Base-by-base conservation (phyloP, 495 filamentous ascomycete species). In the Aspergillus conjunctus region DNA sequence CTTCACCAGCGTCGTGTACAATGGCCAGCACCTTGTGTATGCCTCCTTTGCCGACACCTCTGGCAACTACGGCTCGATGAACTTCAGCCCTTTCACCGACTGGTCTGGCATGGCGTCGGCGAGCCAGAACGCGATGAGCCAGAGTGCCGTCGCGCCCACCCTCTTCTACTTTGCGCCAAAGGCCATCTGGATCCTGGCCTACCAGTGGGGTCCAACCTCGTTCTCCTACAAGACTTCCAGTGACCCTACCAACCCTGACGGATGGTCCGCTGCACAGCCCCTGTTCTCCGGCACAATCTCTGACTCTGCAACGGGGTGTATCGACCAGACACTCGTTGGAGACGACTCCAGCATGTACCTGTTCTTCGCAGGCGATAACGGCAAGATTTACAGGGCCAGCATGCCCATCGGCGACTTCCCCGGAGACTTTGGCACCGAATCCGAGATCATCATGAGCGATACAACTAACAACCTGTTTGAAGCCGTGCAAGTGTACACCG, bases 361-460 rank as follows among this genome's bases (percentile, higher is more conserved):
- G 0, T 88, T 88, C 79, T 88, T 87, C 53, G 76, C 81, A 0
- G 86, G 84, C 6, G 86, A 88, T 63, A 84, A 88, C 59, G 86
- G 85, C 69, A 81, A 80, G 51, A 83, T 88, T 66, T 88, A 87
- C 73, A 79, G 84, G 6, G 60, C 83, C 21, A 79, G 74, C 54
- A 87, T 85, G 82, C 74, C 85, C 18, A 79, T 87, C 56, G 72
- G 59, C 26, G 77, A 81, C 41, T 88, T 88, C 76, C 86, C 85
- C 0, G 79, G 77, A 53, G 76, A 65, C 63, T 88, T 89, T 66
- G 85, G 85, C 60, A 73, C 74, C 3, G 31, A 67, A 0, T 77
- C 69, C 1, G 76, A 76, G 33, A 69, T 78, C 0, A 63, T 87
- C 58, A 52, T 87, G n/a, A 79, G 64, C 65, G 85, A 82, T 62